Conservation (phyloP, 176 grass and related monocot species). For the Juncus effusus region DNA sequence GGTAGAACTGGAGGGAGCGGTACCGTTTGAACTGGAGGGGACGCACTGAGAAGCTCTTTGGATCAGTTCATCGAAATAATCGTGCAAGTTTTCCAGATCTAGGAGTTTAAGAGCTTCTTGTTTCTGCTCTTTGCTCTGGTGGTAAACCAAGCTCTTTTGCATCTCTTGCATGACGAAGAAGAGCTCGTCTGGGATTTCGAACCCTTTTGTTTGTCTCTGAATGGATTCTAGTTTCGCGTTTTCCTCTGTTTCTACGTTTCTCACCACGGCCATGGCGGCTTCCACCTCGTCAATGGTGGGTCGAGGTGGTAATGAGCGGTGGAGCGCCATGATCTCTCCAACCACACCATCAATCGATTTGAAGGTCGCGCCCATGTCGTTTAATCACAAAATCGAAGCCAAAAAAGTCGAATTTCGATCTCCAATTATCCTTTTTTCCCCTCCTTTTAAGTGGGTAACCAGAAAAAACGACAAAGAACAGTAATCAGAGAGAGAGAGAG, state of each 20-base stretch:
- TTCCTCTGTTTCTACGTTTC: slow-evolving; percentile 78
- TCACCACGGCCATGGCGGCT: slow-evolving; percentile 62
- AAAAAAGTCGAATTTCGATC: no score
- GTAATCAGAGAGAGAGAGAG: slow-evolving; percentile 12
- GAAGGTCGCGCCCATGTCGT: slow-evolving; percentile 50
- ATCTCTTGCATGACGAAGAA: slow-evolving; percentile 89
- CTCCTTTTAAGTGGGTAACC: not conserved
- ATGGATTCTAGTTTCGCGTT: slow-evolving; percentile 55
- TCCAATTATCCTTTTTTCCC: no score
- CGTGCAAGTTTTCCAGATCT: slow-evolving; percentile 69
- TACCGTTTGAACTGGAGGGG: slow-evolving; percentile 51
- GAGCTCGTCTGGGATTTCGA: slow-evolving; percentile 76
- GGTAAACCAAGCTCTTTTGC: slow-evolving; percentile 66
- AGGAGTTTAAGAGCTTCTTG: slow-evolving; percentile 71
- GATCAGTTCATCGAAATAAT: slow-evolving; percentile 69
- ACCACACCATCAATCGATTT: slow-evolving; percentile 62
- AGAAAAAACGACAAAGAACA: not conserved
- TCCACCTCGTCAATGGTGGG: slow-evolving; percentile 76
- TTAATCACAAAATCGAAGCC: no score
- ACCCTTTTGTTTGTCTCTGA: slow-evolving; percentile 38
- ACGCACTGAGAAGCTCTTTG: slow-evolving; percentile 69
- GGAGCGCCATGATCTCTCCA: slow-evolving; percentile 77
- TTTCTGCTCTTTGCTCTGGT: slow-evolving; percentile 79
- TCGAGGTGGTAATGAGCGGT: slow-evolving; percentile 63
- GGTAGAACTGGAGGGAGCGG: slow-evolving; percentile 22